Percentiles rank a stretch among this genome's conserved stretches.
Evolutionary conservation across 176 grass and related monocot genomes (phyloP).

Genomic region (Cenchrus purpureus): DNA sequence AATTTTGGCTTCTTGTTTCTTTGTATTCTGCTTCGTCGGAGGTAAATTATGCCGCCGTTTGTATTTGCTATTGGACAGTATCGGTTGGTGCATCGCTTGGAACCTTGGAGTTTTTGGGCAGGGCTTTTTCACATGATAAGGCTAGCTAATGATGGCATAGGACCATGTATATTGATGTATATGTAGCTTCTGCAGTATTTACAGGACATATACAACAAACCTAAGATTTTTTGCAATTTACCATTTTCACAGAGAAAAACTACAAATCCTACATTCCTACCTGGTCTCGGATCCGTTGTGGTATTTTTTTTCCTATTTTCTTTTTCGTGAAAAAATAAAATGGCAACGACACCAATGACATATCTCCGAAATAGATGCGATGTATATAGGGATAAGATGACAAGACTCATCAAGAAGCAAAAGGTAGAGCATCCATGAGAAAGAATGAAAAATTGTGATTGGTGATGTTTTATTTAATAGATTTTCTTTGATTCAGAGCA

Average conservation of each 20-base stretch:
- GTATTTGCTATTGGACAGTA: background rate
- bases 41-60: background rate
- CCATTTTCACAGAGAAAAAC: background rate
- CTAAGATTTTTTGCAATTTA: slow-evolving; percentile 17
- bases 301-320: background rate
- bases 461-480: background rate
- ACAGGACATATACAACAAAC: background rate
- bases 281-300: background rate
- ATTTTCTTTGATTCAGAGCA: slow-evolving; percentile 11
- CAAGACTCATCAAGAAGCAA: slow-evolving; percentile 35
- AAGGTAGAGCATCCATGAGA: slow-evolving; percentile 15
- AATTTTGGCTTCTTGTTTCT: background rate
- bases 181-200: slow-evolving; percentile 25
- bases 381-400: slow-evolving; percentile 30
- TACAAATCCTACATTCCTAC: slow-evolving; percentile 38
- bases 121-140: slow-evolving; percentile 34
- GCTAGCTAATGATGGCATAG: slow-evolving; percentile 39
- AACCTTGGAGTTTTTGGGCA: slow-evolving; percentile 29
- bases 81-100: slow-evolving; percentile 34
- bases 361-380: slow-evolving; percentile 26
- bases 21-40: slow-evolving; percentile 9
- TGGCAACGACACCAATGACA: slow-evolving; percentile 1
- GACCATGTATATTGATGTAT: slow-evolving; percentile 33
- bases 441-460: background rate
- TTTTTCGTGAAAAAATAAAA: slow-evolving; percentile 34